Conservation (phyloP, 441 rosid genomes). For the Pelargonium australe region DNA sequence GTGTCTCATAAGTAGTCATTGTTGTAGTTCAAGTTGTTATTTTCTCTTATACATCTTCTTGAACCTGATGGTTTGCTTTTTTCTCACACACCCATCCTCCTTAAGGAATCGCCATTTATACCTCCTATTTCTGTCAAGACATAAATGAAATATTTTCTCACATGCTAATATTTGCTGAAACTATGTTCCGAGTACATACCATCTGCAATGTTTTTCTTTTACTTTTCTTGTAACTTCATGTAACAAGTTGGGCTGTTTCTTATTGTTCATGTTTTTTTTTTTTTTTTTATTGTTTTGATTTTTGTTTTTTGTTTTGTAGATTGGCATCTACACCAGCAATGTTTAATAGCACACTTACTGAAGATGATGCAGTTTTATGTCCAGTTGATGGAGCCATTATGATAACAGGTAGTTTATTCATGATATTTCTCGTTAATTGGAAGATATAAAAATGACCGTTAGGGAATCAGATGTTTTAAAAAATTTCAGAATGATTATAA, state of each 20-base stretch:
- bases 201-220: not conserved
- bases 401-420: conserved; percentile 65
- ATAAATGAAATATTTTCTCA: not conserved
- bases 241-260: not conserved
- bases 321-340: conserved; percentile 98
- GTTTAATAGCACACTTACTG: conserved; percentile 87
- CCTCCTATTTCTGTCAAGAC: not conserved
- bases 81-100: not conserved
- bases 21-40: not conserved
- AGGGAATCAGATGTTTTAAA: not conserved
- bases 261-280: not conserved
- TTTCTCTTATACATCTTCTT: not conserved
- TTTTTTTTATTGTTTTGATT: no score
- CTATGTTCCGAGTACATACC: conserved; percentile 2
- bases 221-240: not conserved
- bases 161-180: not conserved
- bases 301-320: conserved; percentile 30
- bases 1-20: not conserved
- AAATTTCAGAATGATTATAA: not conserved
- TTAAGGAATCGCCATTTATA: not conserved
- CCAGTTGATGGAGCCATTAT: conserved; percentile 97
- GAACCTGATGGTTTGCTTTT: not conserved
- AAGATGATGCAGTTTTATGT: conserved; percentile 59
- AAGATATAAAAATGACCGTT: not conserved
- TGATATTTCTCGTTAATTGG: conserved; percentile 15